Evolutionary conservation across 2,329 filamentous ascomycete species (phyloP).

Genomic region (Phyllosticta citribraziliensis): DNA sequence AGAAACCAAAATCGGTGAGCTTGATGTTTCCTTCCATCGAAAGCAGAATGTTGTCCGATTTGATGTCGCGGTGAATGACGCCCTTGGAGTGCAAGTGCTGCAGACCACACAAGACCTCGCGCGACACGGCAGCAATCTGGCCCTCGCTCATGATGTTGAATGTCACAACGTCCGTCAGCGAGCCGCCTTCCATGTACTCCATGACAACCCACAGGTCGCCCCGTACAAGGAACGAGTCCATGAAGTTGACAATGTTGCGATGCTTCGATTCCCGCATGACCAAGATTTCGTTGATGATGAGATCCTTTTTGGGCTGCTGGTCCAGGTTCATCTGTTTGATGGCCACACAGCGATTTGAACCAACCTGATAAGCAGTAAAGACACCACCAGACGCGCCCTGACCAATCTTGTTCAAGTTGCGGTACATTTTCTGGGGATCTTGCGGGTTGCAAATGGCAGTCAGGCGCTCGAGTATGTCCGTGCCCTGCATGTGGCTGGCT

Average conservation of each 20-base stretch:
- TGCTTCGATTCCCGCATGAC: constrained; percentile 99
- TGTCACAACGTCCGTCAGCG: constrained; percentile 93
- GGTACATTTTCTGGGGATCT: constrained; percentile 81
- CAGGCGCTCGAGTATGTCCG: constrained; percentile 74
- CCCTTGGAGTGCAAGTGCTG: constrained; percentile 96
- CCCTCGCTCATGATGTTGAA: constrained; percentile 99
- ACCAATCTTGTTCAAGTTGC: constrained; percentile 85
- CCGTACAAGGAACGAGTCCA: constrained; percentile 85
- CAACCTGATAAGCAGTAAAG: constrained; percentile 79
- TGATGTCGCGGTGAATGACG: constrained; percentile 97
- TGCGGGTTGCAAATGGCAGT: constrained; percentile 84
- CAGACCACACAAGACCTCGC: constrained; percentile 61
- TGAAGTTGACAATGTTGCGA: constrained; percentile 98
- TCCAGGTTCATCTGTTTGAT: constrained; percentile 99
- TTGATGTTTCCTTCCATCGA: constrained; percentile 95
- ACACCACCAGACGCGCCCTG: constrained; percentile 96
- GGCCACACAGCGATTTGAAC: constrained; percentile 78
- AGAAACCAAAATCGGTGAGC: constrained; percentile 97
- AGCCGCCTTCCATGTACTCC: constrained; percentile 99
- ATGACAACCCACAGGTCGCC: constrained; percentile 98
- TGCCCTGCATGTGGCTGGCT: constrained; percentile 55
- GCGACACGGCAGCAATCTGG: constrained; percentile 91
- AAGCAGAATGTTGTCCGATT: constrained; percentile 94
- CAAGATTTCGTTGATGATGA: constrained; percentile 98
- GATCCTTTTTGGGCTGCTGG: constrained; percentile 95